Evolutionary conservation across 768 basidiomycete genomes (phyloP).

Genomic region (Naganishia randhawae): DNA sequence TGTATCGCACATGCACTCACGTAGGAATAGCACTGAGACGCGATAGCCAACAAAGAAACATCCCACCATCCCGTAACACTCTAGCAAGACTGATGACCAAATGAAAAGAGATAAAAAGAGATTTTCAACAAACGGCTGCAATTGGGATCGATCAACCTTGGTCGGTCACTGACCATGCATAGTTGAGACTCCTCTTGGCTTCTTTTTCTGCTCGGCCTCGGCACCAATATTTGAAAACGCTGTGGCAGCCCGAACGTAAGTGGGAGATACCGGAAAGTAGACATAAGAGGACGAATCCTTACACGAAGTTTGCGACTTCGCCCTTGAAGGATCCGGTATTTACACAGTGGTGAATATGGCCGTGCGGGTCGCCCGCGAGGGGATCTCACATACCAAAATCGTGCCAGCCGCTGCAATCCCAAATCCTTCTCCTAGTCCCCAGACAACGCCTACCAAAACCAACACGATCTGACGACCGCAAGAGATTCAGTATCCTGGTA

Average conservation of each 20-base stretch:
- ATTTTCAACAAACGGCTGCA: too few relatives aligned
- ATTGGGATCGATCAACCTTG: too few relatives aligned
- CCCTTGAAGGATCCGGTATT: slow-evolving; percentile 51
- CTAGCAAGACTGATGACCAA: slow-evolving; percentile 4
- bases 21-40: slow-evolving; percentile 34
- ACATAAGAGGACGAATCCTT: too few relatives aligned
- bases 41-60: slow-evolving; percentile 55
- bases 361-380: not conserved
- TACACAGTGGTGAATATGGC: too few relatives aligned
- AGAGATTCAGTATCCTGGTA: too few relatives aligned
- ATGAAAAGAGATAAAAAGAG: too few relatives aligned
- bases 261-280: not conserved
- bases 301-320: slow-evolving; percentile 85
- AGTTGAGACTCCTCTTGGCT: slow-evolving; percentile 57
- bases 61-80: slow-evolving; percentile 65
- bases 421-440: slow-evolving; percentile 83
- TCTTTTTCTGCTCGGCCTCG: slow-evolving; percentile 69
- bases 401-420: slow-evolving; percentile 65
- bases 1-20: too few relatives aligned
- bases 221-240: slow-evolving; percentile 59
- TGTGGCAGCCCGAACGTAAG: slow-evolving; percentile 47
- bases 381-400: slow-evolving; percentile 53
- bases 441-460: slow-evolving; percentile 80
- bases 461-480: slow-evolving; percentile 79
- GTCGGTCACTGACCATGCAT: slow-evolving; percentile 58